These are phyloP conservation scores for Penicillium antarcticum DNA, from an alignment of 495 filamentous ascomycete species.

Conservation along the genomic window DNA sequence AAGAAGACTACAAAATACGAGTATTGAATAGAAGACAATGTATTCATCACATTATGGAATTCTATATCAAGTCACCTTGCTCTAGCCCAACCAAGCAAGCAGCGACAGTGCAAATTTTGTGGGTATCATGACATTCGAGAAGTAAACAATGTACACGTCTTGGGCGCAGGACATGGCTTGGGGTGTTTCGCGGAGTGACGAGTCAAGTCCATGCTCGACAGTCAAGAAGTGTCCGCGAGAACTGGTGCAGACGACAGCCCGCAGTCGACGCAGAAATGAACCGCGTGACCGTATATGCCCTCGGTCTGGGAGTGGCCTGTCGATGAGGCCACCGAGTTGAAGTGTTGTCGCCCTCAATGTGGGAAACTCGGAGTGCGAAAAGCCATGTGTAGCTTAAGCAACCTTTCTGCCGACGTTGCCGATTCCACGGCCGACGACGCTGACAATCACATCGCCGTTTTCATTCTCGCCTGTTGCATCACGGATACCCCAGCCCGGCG, in stretches of 20 bases:
- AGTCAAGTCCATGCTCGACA: slow-evolving; percentile 6
- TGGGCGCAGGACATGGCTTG: slow-evolving; percentile 1
- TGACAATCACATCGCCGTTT: slow-evolving; percentile 72
- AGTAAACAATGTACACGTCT: slow-evolving; percentile 2
- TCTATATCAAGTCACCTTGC: slow-evolving; percentile 6
- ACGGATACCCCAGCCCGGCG: slow-evolving; percentile 81
- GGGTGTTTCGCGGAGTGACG: neutral
- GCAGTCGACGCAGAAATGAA: neutral
- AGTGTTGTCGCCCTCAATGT: neutral
- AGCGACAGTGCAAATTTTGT: slow-evolving; percentile 4
- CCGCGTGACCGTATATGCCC: neutral
- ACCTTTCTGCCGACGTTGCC: slow-evolving; percentile 96
- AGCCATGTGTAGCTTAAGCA: slow-evolving; percentile 50
- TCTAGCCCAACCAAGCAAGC: neutral
- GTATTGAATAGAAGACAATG: slow-evolving; percentile 1
- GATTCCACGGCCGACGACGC: slow-evolving; percentile 88
- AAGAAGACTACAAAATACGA: neutral
- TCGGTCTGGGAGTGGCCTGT: neutral
- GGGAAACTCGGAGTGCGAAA: neutral
- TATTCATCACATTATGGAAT: neutral
- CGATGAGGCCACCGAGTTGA: neutral
- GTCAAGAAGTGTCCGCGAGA: neutral
- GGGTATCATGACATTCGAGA: slow-evolving; percentile 5
- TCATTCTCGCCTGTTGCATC: slow-evolving; percentile 65
- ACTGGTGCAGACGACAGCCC: slow-evolving; percentile 1